Percentiles rank a stretch among this genome's conserved stretches.
phyloP scores from a whole-genome alignment of 169 alveolate species.

The Toxoplasma gondii region DNA sequence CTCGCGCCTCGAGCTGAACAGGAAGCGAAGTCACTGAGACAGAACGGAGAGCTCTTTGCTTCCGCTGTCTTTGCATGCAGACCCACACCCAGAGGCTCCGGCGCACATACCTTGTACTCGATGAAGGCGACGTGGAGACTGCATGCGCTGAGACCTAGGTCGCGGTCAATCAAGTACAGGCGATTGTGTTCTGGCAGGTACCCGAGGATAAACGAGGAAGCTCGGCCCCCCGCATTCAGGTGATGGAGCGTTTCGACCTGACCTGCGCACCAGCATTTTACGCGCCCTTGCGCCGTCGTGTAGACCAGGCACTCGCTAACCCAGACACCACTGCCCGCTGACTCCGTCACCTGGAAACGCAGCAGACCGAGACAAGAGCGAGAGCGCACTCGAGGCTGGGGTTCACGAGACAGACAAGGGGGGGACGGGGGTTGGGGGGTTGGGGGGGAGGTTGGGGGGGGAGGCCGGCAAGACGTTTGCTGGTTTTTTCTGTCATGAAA shows the following conservation, averaged over 20 bases:
- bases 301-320: constrained; percentile 28
- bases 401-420: neutral
- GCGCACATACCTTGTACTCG: constrained; percentile 33
- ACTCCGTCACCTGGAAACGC: constrained; percentile 6
- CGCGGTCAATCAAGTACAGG: constrained; percentile 32
- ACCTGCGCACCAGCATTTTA: constrained; percentile 36
- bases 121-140: constrained; percentile 18
- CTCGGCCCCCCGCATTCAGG: neutral
- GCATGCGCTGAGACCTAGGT: constrained; percentile 27
- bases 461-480: too few relatives aligned
- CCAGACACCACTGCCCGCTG: constrained; percentile 38
- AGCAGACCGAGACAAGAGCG: neutral
- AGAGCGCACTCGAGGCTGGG: neutral
- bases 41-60: too few relatives aligned
- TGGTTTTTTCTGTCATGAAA: too few relatives aligned
- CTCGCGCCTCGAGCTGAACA: too few relatives aligned
- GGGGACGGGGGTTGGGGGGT: neutral
- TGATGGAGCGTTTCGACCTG: constrained; percentile 1
- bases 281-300: constrained; percentile 27
- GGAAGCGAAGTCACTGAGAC: too few relatives aligned
- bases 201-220: constrained; percentile 17
- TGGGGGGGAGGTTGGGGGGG: neutral
- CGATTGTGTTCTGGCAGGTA: constrained; percentile 34
- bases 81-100: too few relatives aligned
- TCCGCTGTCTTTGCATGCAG: too few relatives aligned